Evolutionary conservation across 1,284 basidiomycete genomes (phyloP).

Genomic region (Malassezia caprae): DNA sequence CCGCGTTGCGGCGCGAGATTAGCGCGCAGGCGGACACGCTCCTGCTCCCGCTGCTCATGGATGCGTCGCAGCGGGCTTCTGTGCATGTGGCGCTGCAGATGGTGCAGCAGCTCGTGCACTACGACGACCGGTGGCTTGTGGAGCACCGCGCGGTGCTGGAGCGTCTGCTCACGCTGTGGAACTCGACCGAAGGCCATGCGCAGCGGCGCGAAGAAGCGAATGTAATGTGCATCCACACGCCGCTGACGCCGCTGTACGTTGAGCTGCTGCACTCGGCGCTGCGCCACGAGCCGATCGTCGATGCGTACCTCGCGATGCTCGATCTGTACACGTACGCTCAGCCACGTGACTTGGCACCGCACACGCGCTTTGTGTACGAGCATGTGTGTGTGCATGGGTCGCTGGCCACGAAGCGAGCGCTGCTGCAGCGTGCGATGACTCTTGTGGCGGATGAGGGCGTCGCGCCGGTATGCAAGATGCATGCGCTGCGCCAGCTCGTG

Average conservation of each 20-base stretch:
- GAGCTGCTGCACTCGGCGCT: constrained; percentile 46
- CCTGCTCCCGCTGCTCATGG: constrained; percentile 32
- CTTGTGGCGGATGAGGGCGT: constrained; percentile 66
- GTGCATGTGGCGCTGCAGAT: constrained; percentile 56
- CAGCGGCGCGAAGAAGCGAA: constrained; percentile 34
- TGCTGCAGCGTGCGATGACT: constrained; percentile 72
- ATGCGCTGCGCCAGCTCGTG: constrained; percentile 74
- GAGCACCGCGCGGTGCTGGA: constrained; percentile 41
- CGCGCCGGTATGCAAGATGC: constrained; percentile 70
- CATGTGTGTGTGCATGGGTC: constrained; percentile 61
- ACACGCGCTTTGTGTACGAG: constrained; percentile 79
- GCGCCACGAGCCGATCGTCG: constrained; percentile 64
- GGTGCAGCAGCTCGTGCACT: constrained; percentile 63
- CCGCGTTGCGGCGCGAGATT: constrained; percentile 32
- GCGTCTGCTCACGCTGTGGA: constrained; percentile 48
- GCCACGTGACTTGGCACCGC: constrained; percentile 64
- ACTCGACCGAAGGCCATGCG: constrained; percentile 26
- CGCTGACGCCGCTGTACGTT: constrained; percentile 61
- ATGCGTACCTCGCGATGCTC: constrained; percentile 79
- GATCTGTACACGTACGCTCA: constrained; percentile 71
- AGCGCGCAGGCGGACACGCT: constrained; percentile 21
- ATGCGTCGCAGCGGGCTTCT: constrained; percentile 22
- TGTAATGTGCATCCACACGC: constrained; percentile 19
- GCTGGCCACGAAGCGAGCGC: constrained; percentile 63
- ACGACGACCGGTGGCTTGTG: constrained; percentile 62